Evolutionary conservation across 805 yeast species (phyloP), one percentile per base, ranked within the genome.

Genomic region (Priceomyces medius): DNA sequence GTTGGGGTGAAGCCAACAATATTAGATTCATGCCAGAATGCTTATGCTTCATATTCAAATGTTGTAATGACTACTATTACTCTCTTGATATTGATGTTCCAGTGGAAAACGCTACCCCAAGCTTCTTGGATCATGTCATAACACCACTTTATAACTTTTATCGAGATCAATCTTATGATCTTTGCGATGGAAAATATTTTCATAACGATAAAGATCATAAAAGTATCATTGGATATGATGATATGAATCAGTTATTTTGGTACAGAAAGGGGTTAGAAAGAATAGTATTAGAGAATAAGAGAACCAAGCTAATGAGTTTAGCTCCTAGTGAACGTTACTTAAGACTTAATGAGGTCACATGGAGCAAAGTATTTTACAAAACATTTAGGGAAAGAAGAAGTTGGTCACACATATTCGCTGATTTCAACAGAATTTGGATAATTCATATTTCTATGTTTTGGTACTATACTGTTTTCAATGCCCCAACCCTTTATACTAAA

Each of bases 1-100:
- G 82, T 31, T 84, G 90, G 90, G 90, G 90, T 24, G 90, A 85
- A 58, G 84, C 89, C 4, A 83, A 81, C 57, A 84, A 81, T 57
- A 66, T 76, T 20, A 55, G 81, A 41, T 76, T 74, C 47, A 61
- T 71, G 54, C 80, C 81, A 1, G 76, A 59, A 32, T 56, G 63
- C 51, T 55, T 53, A 3, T 66, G 72, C 44, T 67, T 64, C 39
- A 53, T 67, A 8, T 64, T 42, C 45, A 59, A 62, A 33, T 49
- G 60, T 41, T 56, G 61, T 3, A 40, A 51, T 5, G 67, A 63
- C 29, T 48, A 51, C 31, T 54, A 42, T 18, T 17, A 56, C 50
- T 2, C 54, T 37, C 19, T 48, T 42, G 18, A 19, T 18, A 16
- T 19, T 3, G 8, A 35, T n/a, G 17, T 12, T 4, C 12, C 4